Base-by-base conservation (phyloP, 805 yeast genomes). In the Saccharomyces paradoxus region DNA sequence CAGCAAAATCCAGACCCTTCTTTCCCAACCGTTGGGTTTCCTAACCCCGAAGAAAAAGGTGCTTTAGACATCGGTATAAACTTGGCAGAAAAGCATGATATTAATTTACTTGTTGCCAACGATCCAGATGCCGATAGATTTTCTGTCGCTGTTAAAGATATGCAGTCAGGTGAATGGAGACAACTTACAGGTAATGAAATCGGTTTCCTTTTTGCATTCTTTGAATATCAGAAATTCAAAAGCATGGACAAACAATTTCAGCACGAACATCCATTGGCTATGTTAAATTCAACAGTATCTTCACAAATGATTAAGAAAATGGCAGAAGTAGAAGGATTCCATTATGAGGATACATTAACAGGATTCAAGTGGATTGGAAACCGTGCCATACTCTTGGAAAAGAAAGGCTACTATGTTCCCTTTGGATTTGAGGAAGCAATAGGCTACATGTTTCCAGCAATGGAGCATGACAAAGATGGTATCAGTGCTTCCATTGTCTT, bases 311-410 rank as follows among this genome's bases (percentile, higher is more conserved):
- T 91, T 50, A 72, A 74, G 9, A 73, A 83, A 2, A 81, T 90
- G 83, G 94, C 96, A 0, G 68, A 75, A 3, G 65, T 63, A 4
- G 75, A 80, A 49, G 84, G 85, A 0, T 84, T 86, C 65, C 74
- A 80, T 49, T 87, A 78, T 69, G 77, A 74, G 46, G 97, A 94
- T 58, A 92, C 98, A 0, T 76, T 92, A 54, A 92, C 98, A 0
- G 99, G 99, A 1, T 92, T 92, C 75, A 92, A 92, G 71, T 92
- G 99, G 99, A 85, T 92, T 41, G 99, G 98, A 3, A 92, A 92
- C 66, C 80, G 82, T 58, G 94, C 96, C 1, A 81, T 86, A 37
- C 87, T 84, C 7, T 73, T 88, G 50, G 89, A 86, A 58, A 57
- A 65, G 0, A 67, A 79, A 48, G 96, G 96, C 0, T 81, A 65